A percentile compares a stretch with the other conserved stretches of the same genome.
These are phyloP conservation scores for Castanea sativa DNA, from an alignment of 306 rosid genomes.

Conservation along the genomic window DNA sequence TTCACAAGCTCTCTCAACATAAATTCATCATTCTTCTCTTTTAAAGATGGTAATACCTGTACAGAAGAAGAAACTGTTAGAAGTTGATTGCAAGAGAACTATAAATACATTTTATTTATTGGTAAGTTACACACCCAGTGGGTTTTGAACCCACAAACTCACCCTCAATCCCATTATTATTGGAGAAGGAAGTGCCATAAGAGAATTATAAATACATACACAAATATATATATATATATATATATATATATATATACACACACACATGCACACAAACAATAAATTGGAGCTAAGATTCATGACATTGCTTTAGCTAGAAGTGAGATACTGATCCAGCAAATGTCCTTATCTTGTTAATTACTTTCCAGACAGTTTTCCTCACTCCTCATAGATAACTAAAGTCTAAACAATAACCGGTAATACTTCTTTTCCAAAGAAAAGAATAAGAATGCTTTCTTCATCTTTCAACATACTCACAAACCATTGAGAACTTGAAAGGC, in stretches of 20 bases:
- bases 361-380: not conserved
- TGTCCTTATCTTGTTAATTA: not conserved
- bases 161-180: too few species aligned
- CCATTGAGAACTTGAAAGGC: not conserved
- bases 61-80: not conserved
- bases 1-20: constrained; percentile 66
- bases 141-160: too few species aligned
- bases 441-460: not conserved
- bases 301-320: not conserved
- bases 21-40: constrained; percentile 63
- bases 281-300: not conserved
- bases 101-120: too few species aligned
- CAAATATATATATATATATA: too few species aligned
- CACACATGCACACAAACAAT: not conserved
- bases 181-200: too few species aligned
- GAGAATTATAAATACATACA: not conserved
- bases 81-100: not conserved
- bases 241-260: too few species aligned
- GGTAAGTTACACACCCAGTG: too few species aligned
- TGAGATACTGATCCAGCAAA: not conserved
- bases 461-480: not conserved
- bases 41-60: constrained; percentile 71
- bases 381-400: not conserved
- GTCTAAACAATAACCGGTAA: not conserved
- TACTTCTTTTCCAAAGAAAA: not conserved